Evolutionary conservation across 805 yeast genomes (phyloP), one percentile per base, ranked within the genome.

Genomic region (Pachysolen tannophilus): DNA sequence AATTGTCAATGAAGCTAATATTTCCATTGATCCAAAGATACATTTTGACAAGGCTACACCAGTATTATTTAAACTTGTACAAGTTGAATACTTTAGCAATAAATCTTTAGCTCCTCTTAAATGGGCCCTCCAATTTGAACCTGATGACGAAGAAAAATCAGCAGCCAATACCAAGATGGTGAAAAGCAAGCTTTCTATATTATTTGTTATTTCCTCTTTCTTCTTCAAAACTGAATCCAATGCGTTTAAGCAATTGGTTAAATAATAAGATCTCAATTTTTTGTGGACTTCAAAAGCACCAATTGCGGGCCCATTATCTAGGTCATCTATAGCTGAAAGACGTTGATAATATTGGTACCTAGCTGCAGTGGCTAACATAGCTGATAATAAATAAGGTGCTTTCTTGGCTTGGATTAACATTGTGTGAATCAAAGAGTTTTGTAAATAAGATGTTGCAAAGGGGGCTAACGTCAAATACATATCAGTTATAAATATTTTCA

Each of bases 301-400:
- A 11, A 32, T 25, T 14, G 35, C 13, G 9, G 37, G 20, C 10
- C 33, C 38, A n/a, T 46, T 44, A 25, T 39, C 33, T 11, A 42
- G 42, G 6, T 39, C 28, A 14, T 41, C 38, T 28, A 49, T 38
- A 8, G 53, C 49, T 35, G 49, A 50, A 28, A n/a, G 24, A n/a
- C n/a, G 44, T 37, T 57, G 58, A 33, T 54, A 55, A 26, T 52
- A 47, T 41, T 58, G 61, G 14, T 71, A 65, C 27, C 76, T 65
- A 1, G 90, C 88, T 3, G 90, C 83, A 28, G 77, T 79, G 0
- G 90, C 84, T 30, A 82, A 49, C 4, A 81, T 66, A 0, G 88
- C 86, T 35, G 82, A 81, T 27, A 82, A 55, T 9, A 82, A 49
- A 48, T 77, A 82, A 0, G 82, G 67, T 37, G 82, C 82, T 25